Conservation (phyloP, 2,329 filamentous ascomycete species). For the Aspergillus piperis region DNA sequence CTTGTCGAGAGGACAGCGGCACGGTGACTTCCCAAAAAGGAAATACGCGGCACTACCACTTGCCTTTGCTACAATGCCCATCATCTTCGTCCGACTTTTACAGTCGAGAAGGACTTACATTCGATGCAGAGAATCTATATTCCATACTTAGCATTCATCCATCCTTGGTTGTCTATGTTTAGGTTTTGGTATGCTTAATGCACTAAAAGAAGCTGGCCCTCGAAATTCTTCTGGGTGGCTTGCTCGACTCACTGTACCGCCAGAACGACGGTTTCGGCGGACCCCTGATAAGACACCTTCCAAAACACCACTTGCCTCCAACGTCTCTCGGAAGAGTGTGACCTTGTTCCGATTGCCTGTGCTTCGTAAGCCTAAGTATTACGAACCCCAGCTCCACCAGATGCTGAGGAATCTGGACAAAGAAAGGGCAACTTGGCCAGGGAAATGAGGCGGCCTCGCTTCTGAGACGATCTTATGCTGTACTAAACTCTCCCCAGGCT, state of each 20-base stretch:
- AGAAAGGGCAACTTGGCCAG: background rate
- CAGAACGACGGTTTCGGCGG: background rate
- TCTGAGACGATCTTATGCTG: background rate
- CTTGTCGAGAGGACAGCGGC: background rate
- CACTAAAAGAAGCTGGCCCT: background rate
- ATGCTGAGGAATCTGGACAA: background rate
- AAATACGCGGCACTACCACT: background rate
- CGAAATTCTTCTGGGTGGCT: constrained; percentile 1
- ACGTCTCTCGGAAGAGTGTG: background rate
- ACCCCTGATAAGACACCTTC: background rate
- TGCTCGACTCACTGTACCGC: background rate
- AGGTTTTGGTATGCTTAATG: background rate
- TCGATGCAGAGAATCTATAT: background rate
- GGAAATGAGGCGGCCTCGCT: background rate
- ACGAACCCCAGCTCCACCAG: background rate
- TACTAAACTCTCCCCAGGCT: background rate
- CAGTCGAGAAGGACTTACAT: background rate
- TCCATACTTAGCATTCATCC: background rate
- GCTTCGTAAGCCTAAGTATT: background rate
- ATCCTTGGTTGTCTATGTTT: background rate
- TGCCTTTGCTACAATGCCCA: background rate
- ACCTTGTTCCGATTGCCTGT: background rate
- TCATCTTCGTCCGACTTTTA: background rate
- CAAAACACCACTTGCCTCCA: background rate
- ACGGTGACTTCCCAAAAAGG: background rate